A percentile compares a stretch with the other conserved stretches of the same genome.
These are phyloP conservation scores for Plantago coronopus DNA, from an alignment of 305 asterid genomes.

Conservation along the genomic window DNA sequence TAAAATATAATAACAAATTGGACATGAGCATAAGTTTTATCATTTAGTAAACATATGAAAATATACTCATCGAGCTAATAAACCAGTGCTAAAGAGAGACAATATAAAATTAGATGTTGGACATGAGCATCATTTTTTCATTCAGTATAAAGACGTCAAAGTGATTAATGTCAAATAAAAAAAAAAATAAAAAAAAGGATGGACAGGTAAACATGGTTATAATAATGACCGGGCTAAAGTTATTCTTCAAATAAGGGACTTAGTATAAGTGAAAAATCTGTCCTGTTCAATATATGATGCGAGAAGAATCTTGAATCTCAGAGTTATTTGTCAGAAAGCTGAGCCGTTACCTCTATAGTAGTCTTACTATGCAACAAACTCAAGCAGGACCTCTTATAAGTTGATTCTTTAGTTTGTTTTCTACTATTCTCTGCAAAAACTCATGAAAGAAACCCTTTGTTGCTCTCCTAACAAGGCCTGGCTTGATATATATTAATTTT, in stretches of 20 bases:
- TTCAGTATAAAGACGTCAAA: not conserved
- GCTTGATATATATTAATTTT: too few relatives aligned
- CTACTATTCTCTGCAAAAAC: not conserved
- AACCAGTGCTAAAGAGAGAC: too few relatives aligned
- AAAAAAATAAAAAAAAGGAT: slow-evolving; percentile 12
- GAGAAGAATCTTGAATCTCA: not conserved
- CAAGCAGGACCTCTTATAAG: not conserved
- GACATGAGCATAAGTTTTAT: too few relatives aligned
- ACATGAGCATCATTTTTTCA: not conserved
- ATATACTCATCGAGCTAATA: too few relatives aligned
- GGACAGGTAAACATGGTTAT: slow-evolving; percentile 3
- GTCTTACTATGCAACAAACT: not conserved
- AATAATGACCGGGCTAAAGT: too few relatives aligned
- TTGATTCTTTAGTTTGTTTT: not conserved
- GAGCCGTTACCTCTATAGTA: not conserved
- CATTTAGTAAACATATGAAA: too few relatives aligned
- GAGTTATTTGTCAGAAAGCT: not conserved
- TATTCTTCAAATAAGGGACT: too few relatives aligned
- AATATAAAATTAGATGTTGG: not conserved
- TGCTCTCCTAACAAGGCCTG: too few relatives aligned
- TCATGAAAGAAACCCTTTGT: too few relatives aligned
- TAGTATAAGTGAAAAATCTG: not conserved
- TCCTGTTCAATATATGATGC: not conserved
- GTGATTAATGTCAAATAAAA: slow-evolving; percentile 2
- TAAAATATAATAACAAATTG: too few relatives aligned